Conservation (phyloP, 495 filamentous ascomycete species). For the Neurospora tetraspora region DNA sequence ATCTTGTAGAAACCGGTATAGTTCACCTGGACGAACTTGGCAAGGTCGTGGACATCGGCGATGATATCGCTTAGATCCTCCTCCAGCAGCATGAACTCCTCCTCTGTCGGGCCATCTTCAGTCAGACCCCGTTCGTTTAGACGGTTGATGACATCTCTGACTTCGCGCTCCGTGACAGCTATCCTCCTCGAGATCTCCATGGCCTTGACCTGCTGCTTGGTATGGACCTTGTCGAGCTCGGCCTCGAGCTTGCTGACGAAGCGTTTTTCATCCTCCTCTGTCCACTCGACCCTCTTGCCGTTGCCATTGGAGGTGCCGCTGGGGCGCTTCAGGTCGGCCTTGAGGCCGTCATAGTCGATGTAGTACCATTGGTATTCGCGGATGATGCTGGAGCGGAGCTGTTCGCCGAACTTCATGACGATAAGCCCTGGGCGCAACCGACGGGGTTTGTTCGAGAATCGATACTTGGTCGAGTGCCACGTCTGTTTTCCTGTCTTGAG, state of each 20-base stretch:
- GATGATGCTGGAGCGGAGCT: conserved; percentile 86
- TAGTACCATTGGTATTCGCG: conserved; percentile 95
- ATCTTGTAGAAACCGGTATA: conserved; percentile 99
- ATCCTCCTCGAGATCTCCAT: conserved; percentile 90
- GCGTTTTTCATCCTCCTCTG: conserved; percentile 78
- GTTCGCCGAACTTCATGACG: conserved; percentile 83
- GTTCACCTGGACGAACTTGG: conserved; percentile 97
- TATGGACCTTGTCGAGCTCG: conserved; percentile 93
- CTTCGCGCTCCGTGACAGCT: conserved; percentile 73
- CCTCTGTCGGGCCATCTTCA: conserved; percentile 61
- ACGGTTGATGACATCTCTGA: conserved; percentile 71
- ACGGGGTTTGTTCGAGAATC: conserved; percentile 10
- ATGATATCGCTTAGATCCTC: conserved; percentile 96
- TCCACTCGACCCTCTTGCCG: conserved; percentile 53
- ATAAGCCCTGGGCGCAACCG: conserved; percentile 29
- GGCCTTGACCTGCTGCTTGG: conserved; percentile 91
- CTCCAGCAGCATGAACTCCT: conserved; percentile 90
- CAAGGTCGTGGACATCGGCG: conserved; percentile 95
- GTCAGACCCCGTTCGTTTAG: conserved; percentile 47
- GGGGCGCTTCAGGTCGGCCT: conserved; percentile 69
- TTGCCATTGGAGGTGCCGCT: conserved; percentile 36
- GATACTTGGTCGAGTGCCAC: conserved; percentile 20
- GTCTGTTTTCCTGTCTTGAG: conserved; percentile 27
- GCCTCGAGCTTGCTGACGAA: conserved; percentile 81
- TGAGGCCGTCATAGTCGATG: conserved; percentile 92